phyloP scores from a whole-genome alignment of 2,329 filamentous ascomycete species.

The Calonectria fujianensis region DNA sequence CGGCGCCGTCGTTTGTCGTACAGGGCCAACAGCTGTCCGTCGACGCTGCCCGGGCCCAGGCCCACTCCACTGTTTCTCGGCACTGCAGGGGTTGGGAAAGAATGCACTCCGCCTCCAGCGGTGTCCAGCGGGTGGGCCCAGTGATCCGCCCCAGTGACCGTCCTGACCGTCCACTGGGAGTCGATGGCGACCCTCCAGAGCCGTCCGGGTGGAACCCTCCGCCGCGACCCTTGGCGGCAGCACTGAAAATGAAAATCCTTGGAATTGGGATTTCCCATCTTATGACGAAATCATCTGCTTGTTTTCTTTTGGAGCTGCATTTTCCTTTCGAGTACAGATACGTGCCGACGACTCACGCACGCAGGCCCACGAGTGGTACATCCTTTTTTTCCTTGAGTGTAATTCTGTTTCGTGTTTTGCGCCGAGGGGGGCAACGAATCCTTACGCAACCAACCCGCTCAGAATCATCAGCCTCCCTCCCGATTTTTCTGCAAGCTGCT shows the following conservation, averaged over 20 bases:
- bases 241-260: constrained; percentile 31
- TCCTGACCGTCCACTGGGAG: constrained; percentile 22
- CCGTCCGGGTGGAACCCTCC: constrained; percentile 30
- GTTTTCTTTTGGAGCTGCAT: constrained; percentile 6
- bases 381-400: not conserved
- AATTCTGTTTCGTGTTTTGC: constrained; percentile 2
- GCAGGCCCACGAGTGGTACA: not conserved
- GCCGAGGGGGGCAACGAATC: constrained; percentile 13
- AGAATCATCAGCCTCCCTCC: constrained; percentile 22
- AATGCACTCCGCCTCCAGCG: constrained; percentile 20
- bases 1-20: constrained; percentile 10
- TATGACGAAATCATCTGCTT: constrained; percentile 38
- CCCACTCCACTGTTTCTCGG: constrained; percentile 17
- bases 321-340: constrained; percentile 17
- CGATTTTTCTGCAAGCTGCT: not conserved
- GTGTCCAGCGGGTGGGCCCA: constrained; percentile 7
- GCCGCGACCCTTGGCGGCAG: constrained; percentile 23
- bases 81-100: constrained; percentile 19
- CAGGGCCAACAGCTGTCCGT: constrained; percentile 5
- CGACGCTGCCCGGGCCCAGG: not conserved
- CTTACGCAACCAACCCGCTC: constrained; percentile 19
- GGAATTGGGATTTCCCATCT: constrained; percentile 38
- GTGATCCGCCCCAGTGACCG: constrained; percentile 25
- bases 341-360: not conserved
- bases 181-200: constrained; percentile 28